Percentiles rank a stretch among this genome's conserved stretches.
These are phyloP conservation scores for Penicillium crustosum DNA, from an alignment of 2,329 filamentous ascomycete genomes.

Conservation along the genomic window DNA sequence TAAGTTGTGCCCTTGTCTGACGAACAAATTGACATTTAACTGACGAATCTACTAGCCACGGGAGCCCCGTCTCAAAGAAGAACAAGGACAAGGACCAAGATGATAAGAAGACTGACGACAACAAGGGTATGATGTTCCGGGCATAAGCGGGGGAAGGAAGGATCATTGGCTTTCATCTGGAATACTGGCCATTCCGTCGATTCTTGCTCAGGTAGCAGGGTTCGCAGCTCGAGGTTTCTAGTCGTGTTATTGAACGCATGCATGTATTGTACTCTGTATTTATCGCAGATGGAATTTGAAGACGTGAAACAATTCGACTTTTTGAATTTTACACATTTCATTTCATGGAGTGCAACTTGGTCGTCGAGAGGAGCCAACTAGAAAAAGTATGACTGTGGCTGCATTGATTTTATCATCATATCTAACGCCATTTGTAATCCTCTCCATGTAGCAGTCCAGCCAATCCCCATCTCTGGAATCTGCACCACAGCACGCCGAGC, in stretches of 20 bases:
- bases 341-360: constrained; percentile 38
- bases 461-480: constrained; percentile 31
- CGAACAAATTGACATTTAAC: constrained; percentile 12
- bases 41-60: constrained; percentile 53
- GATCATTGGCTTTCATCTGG: neutral
- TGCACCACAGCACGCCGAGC: constrained; percentile 42
- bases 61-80: constrained; percentile 58
- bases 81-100: constrained; percentile 36
- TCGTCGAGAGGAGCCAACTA: constrained; percentile 38
- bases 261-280: constrained; percentile 20
- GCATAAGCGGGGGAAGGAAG: constrained; percentile 11
- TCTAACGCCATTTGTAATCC: constrained; percentile 40
- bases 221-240: constrained; percentile 6
- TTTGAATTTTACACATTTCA: constrained; percentile 39
- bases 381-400: constrained; percentile 38
- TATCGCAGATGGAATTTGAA: constrained; percentile 8
- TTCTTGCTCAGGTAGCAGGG: constrained; percentile 26
- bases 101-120: constrained; percentile 31
- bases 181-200: constrained; percentile 7
- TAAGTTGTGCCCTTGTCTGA: constrained; percentile 37
- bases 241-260: constrained; percentile 10
- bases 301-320: constrained; percentile 13
- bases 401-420: constrained; percentile 40
- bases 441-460: constrained; percentile 38
- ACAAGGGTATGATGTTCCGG: constrained; percentile 33